Evolutionary conservation across 169 alveolate species (phyloP).

Genomic region (Besnoitia besnoiti): DNA sequence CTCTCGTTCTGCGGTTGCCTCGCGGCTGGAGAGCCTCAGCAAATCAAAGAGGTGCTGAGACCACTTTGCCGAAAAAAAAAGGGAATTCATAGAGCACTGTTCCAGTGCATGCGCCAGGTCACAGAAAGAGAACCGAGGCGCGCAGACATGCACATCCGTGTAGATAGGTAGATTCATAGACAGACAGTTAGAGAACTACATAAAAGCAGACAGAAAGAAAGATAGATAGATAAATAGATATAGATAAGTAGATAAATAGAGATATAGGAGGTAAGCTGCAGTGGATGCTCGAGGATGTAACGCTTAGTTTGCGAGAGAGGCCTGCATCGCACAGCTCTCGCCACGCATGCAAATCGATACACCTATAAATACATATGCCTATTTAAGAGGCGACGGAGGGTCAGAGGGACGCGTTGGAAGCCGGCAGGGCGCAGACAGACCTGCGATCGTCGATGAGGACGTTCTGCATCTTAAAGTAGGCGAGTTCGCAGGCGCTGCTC

Average conservation of each 20-base stretch:
- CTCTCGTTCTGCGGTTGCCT: no score
- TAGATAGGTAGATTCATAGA: neutral
- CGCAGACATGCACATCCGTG: neutral
- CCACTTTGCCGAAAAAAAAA: no score
- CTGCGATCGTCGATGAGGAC: conserved; percentile 94
- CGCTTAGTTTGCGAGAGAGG: no score
- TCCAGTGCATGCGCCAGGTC: no score
- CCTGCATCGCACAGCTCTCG: no score
- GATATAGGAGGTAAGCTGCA: neutral
- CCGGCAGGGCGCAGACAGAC: neutral
- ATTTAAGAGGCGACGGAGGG: neutral
- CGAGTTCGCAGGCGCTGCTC: conserved; percentile 95
- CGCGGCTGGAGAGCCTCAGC: no score
- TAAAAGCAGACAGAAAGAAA: neutral
- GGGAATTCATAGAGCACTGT: no score
- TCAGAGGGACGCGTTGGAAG: neutral
- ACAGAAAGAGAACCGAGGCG: no score
- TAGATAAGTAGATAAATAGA: neutral
- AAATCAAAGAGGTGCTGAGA: no score
- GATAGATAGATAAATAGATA: neutral
- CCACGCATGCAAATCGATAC: no score
- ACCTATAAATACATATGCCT: no score
- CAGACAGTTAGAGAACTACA: neutral
- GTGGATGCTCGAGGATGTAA: no score
- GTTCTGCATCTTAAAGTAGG: conserved; percentile 96